Evolutionary conservation across 208 protist species (phyloP), one percentile per base, ranked within the genome.

Genomic region (Vickermania spadyakhi): DNA sequence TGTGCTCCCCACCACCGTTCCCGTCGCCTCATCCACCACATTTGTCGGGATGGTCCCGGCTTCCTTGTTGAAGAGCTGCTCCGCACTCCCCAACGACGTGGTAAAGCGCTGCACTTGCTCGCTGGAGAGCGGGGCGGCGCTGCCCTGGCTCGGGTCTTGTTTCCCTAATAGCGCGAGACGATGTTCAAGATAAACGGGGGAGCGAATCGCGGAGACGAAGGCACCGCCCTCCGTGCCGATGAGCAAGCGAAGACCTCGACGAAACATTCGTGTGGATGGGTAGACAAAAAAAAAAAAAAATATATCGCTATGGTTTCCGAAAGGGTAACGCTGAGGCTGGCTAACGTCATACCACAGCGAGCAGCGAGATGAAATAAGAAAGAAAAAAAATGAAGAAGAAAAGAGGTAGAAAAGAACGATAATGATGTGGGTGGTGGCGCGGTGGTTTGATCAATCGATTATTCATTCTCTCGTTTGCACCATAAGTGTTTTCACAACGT

Each of bases 51-150:
- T 72, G 21, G 80, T 63, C 11, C 84, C 84, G 0, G 82, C 77
- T 45, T 79, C 73, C 75, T 92, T 91, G 68, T 94, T 91, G 55
- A 94, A 94, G 11, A 94, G 72, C 11, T 74, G 64, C 74, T 94
- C 84, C 2, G 79, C 65, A 2, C 79, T 89, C 5, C 84, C 79
- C 21, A 90, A 49, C n/a, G 88, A 94, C 1, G 77, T 84, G 3
- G 83, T 91, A 63, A 94, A 91, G 54, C 88, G 88, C 60, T 85
- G 77, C 14, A 94, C 63, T 28, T 89, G 71, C 57, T 92, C 84
- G 18, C 81, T 70, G 0, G 75, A 84, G 64, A 94, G 83, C 5
- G 72, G 69, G 54, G 66, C 64, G 18, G 11, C 18, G 36, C 11
- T n/a, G 36, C 36, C 36, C 26, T 75, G 66, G 18, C 50, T 52